Percentiles rank a stretch among this genome's conserved stretches.
phyloP scores from a whole-genome alignment of 225 moss, liverwort and hornwort species.

The Marchantia paleacea region DNA sequence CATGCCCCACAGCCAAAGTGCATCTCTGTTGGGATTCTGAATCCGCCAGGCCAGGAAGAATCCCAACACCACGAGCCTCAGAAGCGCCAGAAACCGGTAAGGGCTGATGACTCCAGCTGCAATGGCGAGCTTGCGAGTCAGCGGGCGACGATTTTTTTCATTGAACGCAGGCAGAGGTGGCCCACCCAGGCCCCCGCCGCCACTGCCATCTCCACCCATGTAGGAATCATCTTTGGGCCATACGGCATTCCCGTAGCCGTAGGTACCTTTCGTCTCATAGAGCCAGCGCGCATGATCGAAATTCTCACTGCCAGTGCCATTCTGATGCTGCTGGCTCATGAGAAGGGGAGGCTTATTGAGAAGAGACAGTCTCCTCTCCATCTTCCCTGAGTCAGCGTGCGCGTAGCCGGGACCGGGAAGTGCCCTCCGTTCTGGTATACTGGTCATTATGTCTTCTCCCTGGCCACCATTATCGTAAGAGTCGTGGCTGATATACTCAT shows the following conservation, averaged over 20 bases:
- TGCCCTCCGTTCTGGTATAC: constrained; percentile 36
- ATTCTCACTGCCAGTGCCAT: constrained; percentile 26
- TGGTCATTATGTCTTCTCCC: constrained; percentile 20
- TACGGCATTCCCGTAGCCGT: constrained; percentile 53
- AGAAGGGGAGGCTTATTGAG: constrained; percentile 53
- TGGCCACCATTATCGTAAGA: constrained; percentile 15
- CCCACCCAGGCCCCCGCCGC: constrained; percentile 17
- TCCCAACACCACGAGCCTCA: constrained; percentile 34
- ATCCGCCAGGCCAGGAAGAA: constrained; percentile 42
- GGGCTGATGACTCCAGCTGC: constrained; percentile 33
- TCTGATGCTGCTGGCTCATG: constrained; percentile 59
- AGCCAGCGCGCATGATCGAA: constrained; percentile 74
- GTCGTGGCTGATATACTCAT: constrained; percentile 51
- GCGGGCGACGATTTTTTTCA: constrained; percentile 67
- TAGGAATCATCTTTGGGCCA: constrained; percentile 60
- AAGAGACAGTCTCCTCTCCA: constrained; percentile 69
- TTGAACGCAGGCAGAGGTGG: constrained; percentile 48
- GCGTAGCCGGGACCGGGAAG: constrained; percentile 52
- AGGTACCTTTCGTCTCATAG: constrained; percentile 53
- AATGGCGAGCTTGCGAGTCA: constrained; percentile 59
- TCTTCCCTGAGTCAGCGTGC: constrained; percentile 39
- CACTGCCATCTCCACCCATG: constrained; percentile 26
- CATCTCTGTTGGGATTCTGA: constrained; percentile 38
- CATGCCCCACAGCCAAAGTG: constrained; percentile 56
- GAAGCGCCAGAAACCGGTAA: constrained; percentile 33